Conservation (phyloP, 495 filamentous ascomycete genomes). For the Hyaloscypha hepaticicola region DNA sequence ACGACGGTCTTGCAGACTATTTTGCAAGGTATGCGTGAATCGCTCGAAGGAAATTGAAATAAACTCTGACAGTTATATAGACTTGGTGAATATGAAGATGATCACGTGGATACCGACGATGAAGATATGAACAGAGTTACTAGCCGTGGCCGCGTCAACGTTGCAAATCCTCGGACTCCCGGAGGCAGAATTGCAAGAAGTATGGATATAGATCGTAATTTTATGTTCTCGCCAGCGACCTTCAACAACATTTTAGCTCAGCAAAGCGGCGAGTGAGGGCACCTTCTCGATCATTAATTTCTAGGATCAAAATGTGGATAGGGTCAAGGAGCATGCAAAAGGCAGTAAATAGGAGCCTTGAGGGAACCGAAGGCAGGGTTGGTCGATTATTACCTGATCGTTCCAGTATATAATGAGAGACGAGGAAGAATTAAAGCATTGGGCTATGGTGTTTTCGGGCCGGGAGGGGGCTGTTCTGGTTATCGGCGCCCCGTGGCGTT, state of each 20-base stretch:
- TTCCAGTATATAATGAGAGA: background rate
- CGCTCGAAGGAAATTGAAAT: background rate
- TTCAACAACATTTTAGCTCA: background rate
- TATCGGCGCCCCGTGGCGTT: background rate
- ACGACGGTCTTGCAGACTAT: constrained; percentile 87
- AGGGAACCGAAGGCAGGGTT: background rate
- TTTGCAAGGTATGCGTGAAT: constrained; percentile 57
- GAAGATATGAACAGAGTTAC: constrained; percentile 36
- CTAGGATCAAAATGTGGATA: background rate
- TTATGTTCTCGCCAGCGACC: constrained; percentile 27
- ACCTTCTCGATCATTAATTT: background rate
- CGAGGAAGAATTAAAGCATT: background rate
- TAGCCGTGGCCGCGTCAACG: constrained; percentile 48
- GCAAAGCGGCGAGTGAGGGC: background rate
- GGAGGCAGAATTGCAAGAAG: constrained; percentile 40
- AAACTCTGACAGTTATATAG: constrained; percentile 23
- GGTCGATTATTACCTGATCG: background rate
- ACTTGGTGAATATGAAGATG: constrained; percentile 27
- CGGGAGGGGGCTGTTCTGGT: background rate
- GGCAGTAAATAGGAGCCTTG: background rate
- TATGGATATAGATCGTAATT: constrained; percentile 33
- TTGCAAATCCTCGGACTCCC: constrained; percentile 54
- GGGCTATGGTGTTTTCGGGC: background rate
- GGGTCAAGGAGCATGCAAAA: background rate
- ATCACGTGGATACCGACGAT: constrained; percentile 36